Base-by-base conservation (phyloP, 2,329 filamentous ascomycete genomes). In the Colletotrichum musicola region DNA sequence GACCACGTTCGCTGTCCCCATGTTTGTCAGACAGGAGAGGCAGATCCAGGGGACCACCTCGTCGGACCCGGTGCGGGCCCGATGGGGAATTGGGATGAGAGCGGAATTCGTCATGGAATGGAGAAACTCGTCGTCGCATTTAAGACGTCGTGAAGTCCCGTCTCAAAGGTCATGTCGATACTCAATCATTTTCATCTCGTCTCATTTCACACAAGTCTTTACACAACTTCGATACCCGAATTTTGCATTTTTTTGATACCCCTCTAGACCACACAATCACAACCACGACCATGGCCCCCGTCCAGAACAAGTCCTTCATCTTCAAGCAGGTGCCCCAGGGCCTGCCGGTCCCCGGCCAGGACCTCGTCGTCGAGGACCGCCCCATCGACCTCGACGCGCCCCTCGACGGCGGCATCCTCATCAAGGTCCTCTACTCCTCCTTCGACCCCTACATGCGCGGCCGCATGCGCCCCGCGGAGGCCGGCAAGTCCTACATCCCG, bases 381-480 rank as follows among this genome's bases (percentile, higher is more conserved):
- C 84, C 88, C 20, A 90, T 95, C 72, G 92, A 96, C 77, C 80
- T 90, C 72, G 81, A 89, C 25, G 83, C 86, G 58, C 77, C 86
- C 5, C 86, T 89, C 30, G 78, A 86, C 51, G 91, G 92, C 71
- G 90, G 93, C 47, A 78, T 97, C 56, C 88, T 88, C 38, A 81
- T 91, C 72, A 88, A 93, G 81, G 88, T 92, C 73, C 86, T 91
- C 75, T 93, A 92, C 79, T 85, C 90, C 72, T 95, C 92, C 47
- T 92, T 92, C 81, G 94, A 97, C 79, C 94, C 94, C 2, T 97
- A 97, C 83, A 89, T 93, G 84, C 92, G 94, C 65, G 92, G 92
- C 69, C 88, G 89, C 73, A 95, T 97, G 92, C 90, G 93, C 55
- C 80, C 84, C 55, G 76, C 92, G 6, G 78, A 83, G 42, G 74